These are phyloP conservation scores for Inonotus hispidus DNA, from an alignment of 1,284 basidiomycete genomes.

Conservation along the genomic window DNA sequence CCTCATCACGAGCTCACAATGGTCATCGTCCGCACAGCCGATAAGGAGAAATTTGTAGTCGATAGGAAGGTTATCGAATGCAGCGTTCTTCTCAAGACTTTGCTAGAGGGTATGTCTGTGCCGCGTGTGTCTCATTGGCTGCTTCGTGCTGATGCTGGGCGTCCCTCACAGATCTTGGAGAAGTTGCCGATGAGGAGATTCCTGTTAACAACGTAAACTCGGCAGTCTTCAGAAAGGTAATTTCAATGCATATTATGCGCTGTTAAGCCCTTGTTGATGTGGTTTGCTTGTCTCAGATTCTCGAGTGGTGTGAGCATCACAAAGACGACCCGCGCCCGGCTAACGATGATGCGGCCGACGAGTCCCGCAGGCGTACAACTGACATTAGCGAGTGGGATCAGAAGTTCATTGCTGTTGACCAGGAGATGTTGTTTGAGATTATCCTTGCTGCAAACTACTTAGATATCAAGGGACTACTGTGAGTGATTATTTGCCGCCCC, in stretches of 20 bases:
- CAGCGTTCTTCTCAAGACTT: constrained; percentile 96
- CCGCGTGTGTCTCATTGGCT: constrained; percentile 13
- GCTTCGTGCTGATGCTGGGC: not conserved
- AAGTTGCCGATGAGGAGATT: constrained; percentile 83
- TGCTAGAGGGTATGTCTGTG: constrained; percentile 84
- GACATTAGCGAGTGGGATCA: constrained; percentile 99
- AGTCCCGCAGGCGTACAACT: constrained; percentile 94
- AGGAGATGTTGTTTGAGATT: constrained; percentile 98
- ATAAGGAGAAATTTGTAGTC: constrained; percentile 92
- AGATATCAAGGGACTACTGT: constrained; percentile 99
- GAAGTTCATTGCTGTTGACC: constrained; percentile 96
- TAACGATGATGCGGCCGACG: constrained; percentile 80
- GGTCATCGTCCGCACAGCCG: constrained; percentile 85
- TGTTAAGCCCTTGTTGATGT: not conserved
- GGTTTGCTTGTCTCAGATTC: constrained; percentile 53
- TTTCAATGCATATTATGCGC: constrained; percentile 2
- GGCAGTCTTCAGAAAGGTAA: constrained; percentile 92
- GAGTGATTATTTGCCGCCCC: constrained; percentile 30
- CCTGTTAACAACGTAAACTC: constrained; percentile 97
- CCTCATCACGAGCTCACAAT: constrained; percentile 35
- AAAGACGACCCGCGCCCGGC: constrained; percentile 93
- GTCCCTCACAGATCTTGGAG: constrained; percentile 73
- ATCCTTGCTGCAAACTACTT: constrained; percentile 99
- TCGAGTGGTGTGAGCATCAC: constrained; percentile 99
- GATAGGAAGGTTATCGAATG: constrained; percentile 95